These are phyloP conservation scores for Pelargonium fulgidum DNA, from an alignment of 441 rosid species.

Conservation along the genomic window DNA sequence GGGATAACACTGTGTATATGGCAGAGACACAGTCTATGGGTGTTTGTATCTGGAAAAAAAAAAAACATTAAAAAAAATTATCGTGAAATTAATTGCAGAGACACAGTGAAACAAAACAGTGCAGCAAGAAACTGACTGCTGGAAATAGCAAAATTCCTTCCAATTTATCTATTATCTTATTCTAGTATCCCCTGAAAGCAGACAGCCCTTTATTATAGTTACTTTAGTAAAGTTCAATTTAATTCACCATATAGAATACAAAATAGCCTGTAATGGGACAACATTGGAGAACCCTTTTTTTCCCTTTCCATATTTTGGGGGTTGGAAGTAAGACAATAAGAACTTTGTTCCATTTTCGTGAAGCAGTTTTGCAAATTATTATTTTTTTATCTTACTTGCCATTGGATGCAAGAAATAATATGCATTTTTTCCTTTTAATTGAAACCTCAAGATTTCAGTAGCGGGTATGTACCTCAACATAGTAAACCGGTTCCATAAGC, in stretches of 20 bases:
- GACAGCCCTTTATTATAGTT: no score
- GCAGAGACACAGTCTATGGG: constrained; percentile 95
- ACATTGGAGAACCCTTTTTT: neutral
- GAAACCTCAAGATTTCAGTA: neutral
- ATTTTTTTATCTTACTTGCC: no score
- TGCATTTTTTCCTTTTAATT: neutral
- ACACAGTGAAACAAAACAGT: neutral
- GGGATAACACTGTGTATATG: constrained; percentile 84
- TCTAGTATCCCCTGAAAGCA: no score
- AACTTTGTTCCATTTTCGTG: neutral
- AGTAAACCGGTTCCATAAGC: constrained; percentile 95
- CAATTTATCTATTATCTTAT: neutral
- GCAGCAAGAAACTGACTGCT: neutral
- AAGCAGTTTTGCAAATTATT: neutral
- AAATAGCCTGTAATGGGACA: neutral
- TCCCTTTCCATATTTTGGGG: neutral
- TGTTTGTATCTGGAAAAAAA: constrained; percentile 81
- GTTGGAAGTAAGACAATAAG: neutral
- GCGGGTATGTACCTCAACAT: constrained; percentile 65
- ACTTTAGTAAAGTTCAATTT: no score
- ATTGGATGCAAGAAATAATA: neutral
- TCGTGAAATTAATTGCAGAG: neutral
- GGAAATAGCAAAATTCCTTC: neutral
- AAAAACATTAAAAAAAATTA: constrained; percentile 8
- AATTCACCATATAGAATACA: no score